Evolutionary conservation across 2,329 filamentous ascomycete species (phyloP).

Genomic region (Fusarium sulawesiense): DNA sequence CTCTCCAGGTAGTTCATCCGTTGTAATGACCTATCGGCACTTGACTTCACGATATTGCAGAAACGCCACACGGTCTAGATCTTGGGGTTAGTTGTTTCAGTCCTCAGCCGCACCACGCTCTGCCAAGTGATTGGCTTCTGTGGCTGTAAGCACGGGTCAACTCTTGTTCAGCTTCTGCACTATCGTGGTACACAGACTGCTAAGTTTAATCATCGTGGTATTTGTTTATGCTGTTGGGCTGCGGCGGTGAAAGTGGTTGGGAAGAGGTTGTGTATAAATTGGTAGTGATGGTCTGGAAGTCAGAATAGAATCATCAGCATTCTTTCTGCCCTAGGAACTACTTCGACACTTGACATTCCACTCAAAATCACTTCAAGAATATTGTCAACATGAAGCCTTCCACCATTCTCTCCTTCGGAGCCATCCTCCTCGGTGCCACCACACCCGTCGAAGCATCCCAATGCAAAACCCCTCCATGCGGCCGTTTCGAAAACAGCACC

Average conservation of each 20-base stretch:
- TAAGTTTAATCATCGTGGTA: background rate
- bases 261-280: background rate
- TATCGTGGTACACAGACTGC: background rate
- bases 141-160: constrained; percentile 4
- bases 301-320: no score
- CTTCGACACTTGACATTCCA: no score
- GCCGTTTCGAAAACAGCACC: constrained; percentile 11
- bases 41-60: background rate
- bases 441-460: background rate
- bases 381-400: constrained; percentile 4
- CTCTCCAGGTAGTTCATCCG: background rate
- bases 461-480: background rate
- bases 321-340: no score
- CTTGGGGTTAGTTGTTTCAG: background rate
- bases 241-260: no score
- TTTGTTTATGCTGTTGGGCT: background rate
- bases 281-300: background rate
- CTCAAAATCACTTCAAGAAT: no score
- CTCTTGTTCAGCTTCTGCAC: background rate
- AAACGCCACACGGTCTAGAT: background rate
- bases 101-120: background rate
- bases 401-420: background rate
- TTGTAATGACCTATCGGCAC: background rate
- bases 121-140: background rate
- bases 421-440: background rate